Conservation (phyloP, 2,329 filamentous ascomycete genomes). For the Fusarium sp. region DNA sequence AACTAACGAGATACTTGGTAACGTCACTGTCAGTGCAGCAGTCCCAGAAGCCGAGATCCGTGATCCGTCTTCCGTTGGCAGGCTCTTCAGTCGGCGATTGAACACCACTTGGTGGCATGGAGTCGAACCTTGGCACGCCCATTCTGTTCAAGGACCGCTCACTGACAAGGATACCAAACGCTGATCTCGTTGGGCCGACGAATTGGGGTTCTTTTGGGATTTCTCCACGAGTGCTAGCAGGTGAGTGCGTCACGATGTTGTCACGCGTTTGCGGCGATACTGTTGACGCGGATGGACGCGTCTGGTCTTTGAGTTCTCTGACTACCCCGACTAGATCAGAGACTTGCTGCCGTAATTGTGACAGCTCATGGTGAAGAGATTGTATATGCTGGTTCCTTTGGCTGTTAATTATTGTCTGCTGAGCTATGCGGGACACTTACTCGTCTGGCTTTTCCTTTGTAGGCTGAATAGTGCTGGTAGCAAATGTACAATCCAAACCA, state of each 20-base stretch:
- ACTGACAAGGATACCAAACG: conserved; percentile 53
- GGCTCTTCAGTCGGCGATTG: conserved; percentile 39
- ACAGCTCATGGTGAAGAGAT: conserved; percentile 47
- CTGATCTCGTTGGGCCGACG: conserved; percentile 53
- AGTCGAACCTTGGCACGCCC: conserved; percentile 51
- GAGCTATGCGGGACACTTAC: conserved; percentile 3
- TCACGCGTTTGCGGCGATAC: conserved; percentile 28
- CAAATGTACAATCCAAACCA: conserved; percentile 48
- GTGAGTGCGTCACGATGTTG: conserved; percentile 27
- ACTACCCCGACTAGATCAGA: conserved; percentile 45
- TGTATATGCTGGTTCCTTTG: conserved; percentile 24
- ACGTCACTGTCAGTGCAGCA: conserved; percentile 46
- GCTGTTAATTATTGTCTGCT: not conserved
- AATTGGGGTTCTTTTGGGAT: conserved; percentile 53
- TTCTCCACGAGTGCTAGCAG: conserved; percentile 32
- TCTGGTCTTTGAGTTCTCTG: conserved; percentile 46
- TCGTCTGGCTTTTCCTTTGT: conserved; percentile 42
- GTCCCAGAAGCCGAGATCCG: conserved; percentile 44
- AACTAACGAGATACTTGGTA: conserved; percentile 52
- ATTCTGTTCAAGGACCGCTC: conserved; percentile 53
- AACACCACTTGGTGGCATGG: conserved; percentile 42
- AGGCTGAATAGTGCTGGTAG: conserved; percentile 23
- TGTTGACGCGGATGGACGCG: conserved; percentile 17
- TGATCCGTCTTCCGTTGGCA: conserved; percentile 3
- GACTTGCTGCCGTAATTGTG: conserved; percentile 50